These are phyloP conservation scores for Cladosporium colombiae DNA, from an alignment of 2,329 filamentous ascomycete genomes.

Conservation along the genomic window DNA sequence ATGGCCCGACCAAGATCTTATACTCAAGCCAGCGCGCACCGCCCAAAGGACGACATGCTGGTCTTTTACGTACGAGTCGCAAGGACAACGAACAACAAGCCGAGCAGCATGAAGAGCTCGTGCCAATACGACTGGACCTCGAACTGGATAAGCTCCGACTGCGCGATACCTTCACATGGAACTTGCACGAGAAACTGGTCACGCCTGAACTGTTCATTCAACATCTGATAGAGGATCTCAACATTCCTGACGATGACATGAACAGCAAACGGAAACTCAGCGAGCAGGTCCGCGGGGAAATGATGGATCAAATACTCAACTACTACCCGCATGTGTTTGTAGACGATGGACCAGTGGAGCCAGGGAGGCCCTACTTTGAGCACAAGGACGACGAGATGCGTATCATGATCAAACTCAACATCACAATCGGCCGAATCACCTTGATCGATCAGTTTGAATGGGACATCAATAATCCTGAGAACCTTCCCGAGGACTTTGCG, in stretches of 20 bases:
- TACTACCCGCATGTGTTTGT: conserved; percentile 91
- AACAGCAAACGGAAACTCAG: conserved; percentile 47
- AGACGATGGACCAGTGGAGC: conserved; percentile 86
- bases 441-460: conserved; percentile 97
- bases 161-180: conserved; percentile 98
- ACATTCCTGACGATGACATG: conserved; percentile 68
- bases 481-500: conserved; percentile 94
- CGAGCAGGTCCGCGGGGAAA: conserved; percentile 68
- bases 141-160: conserved; percentile 95
- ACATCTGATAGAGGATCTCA: conserved; percentile 83
- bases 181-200: conserved; percentile 86
- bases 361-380: conserved; percentile 83
- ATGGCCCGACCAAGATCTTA: conserved; percentile 63
- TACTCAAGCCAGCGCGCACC: conserved; percentile 78
- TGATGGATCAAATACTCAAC: conserved; percentile 87
- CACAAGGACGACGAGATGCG: conserved; percentile 99
- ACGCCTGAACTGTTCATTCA: conserved; percentile 80
- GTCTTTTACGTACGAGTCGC: conserved; percentile 70
- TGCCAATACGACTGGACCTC: conserved; percentile 87
- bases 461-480: conserved; percentile 94
- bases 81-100: conserved; percentile 83
- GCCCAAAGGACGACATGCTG: conserved; percentile 74
- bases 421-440: conserved; percentile 93
- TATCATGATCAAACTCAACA: conserved; percentile 91
- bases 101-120: conserved; percentile 86